Conservation (phyloP, 164 flowering plant genomes). For the Piper longum region DNA sequence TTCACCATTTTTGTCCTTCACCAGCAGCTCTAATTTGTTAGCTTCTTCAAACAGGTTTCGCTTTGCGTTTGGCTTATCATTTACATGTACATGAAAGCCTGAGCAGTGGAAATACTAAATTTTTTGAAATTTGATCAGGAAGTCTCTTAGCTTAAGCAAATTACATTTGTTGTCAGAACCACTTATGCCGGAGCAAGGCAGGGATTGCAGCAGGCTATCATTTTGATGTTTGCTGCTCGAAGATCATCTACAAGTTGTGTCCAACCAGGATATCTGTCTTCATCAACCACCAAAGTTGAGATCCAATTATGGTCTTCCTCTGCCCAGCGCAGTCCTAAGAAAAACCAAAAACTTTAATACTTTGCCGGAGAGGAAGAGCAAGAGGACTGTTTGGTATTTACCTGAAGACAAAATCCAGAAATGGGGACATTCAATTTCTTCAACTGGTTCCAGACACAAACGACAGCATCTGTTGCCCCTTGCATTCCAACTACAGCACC, state of each 20-base stretch:
- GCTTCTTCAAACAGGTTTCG: slow-evolving; percentile 67
- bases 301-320: slow-evolving; percentile 64
- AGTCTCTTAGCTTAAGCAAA: background rate
- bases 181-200: slow-evolving; percentile 63
- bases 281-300: slow-evolving; percentile 88
- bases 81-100: slow-evolving; percentile 20
- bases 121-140: background rate
- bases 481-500: slow-evolving; percentile 87
- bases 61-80: slow-evolving; percentile 45
- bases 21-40: slow-evolving; percentile 47
- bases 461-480: slow-evolving; percentile 62
- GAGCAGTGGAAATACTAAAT: background rate
- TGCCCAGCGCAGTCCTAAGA: slow-evolving; percentile 83
- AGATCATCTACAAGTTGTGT: slow-evolving; percentile 47
- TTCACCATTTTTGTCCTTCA: slow-evolving; percentile 53
- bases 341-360: background rate
- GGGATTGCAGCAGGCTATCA: slow-evolving; percentile 88
- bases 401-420: slow-evolving; percentile 91
- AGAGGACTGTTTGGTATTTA: slow-evolving; percentile 6
- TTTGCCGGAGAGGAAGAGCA: background rate
- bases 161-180: background rate
- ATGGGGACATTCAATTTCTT: slow-evolving; percentile 43
- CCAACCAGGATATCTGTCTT: slow-evolving; percentile 52
- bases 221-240: slow-evolving; percentile 29
- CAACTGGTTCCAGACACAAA: slow-evolving; percentile 37